Percentiles rank a stretch among this genome's conserved stretches.
These are phyloP conservation scores for Mitragyna speciosa DNA, from an alignment of 257 asterid genomes.

Conservation along the genomic window DNA sequence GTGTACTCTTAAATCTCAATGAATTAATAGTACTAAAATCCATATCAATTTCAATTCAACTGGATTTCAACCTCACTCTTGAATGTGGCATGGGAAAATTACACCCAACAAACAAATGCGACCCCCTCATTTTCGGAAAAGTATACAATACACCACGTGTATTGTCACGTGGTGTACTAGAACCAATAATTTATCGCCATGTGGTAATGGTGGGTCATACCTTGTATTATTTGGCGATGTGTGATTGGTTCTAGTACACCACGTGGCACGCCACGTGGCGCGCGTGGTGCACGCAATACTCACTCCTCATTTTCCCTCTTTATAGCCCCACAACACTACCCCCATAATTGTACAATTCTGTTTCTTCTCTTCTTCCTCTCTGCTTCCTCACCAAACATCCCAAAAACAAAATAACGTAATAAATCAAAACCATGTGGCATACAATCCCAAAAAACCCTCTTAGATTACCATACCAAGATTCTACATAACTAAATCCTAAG, in stretches of 20 bases:
- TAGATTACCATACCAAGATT: conserved; percentile 9
- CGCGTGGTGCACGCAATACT: too few species aligned
- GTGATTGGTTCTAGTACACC: too few species aligned
- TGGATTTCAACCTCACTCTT: background rate
- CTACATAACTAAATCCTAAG: background rate
- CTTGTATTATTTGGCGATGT: too few species aligned
- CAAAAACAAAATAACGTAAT: conserved; percentile 6
- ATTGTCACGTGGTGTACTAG: too few species aligned
- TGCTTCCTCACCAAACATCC: conserved; percentile 5
- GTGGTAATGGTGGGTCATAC: too few species aligned
- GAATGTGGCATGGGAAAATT: background rate
- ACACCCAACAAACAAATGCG: background rate
- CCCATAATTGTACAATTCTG: background rate
- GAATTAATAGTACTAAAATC: too few species aligned
- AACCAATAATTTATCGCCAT: too few species aligned
- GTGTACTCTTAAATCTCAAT: background rate
- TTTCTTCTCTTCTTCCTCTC: background rate
- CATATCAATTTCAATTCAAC: background rate
- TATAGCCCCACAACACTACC: background rate
- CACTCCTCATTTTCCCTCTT: background rate
- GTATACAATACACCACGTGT: too few species aligned
- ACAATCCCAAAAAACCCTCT: background rate
- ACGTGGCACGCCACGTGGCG: too few species aligned
- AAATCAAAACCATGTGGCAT: conserved; percentile 1
- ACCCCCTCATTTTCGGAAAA: background rate